Evolutionary conservation across 768 basidiomycete genomes (phyloP), one percentile per base, ranked within the genome.

Genomic region (Hydnomerulius pinastri): DNA sequence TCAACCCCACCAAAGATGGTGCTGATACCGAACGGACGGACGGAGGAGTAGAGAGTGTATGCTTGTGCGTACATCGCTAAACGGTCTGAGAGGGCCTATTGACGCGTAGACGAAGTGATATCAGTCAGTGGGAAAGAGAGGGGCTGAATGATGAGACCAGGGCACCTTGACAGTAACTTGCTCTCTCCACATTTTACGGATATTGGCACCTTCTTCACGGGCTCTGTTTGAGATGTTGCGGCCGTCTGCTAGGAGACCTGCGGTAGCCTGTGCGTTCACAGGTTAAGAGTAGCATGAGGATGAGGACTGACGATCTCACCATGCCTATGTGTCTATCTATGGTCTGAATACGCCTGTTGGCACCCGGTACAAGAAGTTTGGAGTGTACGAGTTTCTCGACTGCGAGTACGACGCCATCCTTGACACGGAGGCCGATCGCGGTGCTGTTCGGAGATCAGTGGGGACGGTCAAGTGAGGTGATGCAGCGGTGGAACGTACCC

Each of bases 301-400:
- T 38, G 25, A 18, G 21, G 7, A 8, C 23, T 8, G 17, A 15
- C n/a, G 4, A 29, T 57, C 78, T 50, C 63, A 95, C 94, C 71
- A 98, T 72, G 51, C 96, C 97, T 60, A 98, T 87, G 67, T 98
- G 96, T 58, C 84, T 82, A 71, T 99, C 97, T 58, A 98, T 73
- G 9, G 88, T 91, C 61, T 93, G 90, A 66, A 99, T 98, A 61
- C 97, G 82, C 61, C 90, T 80, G 74, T 99, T 98, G 44, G 86
- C 85, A 44, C 86, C 92, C 27, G 94, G 94, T 3, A 99, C 90
- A 20, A 98, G 78, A 45, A 98, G 86, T 71, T 98, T 98, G 29
- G 92, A 95, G 70, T 95, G 93, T 9, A 98, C 81, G 37, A 98
- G 81, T 70, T 97, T 96, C 82, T 99, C 97, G n/a, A 98, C 94